These are phyloP conservation scores for Uronychia setigera DNA, from an alignment of 73 alveolate species.

Conservation along the genomic window DNA sequence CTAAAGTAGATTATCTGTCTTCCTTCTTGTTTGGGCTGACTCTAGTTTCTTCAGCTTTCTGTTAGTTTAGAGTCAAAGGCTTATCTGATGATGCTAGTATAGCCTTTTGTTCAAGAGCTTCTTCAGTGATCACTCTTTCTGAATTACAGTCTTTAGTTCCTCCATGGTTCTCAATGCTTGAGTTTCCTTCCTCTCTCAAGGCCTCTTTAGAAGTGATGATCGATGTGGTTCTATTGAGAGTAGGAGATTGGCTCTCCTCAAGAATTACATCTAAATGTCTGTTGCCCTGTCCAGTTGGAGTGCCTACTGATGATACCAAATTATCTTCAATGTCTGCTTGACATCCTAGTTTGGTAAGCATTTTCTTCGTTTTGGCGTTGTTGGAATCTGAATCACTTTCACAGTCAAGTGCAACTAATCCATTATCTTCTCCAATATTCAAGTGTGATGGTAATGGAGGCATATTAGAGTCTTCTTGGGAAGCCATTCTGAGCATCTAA, in stretches of 20 bases:
- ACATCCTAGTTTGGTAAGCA: neutral
- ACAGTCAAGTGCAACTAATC: neutral
- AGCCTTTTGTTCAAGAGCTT: too few relatives aligned
- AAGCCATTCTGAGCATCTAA: neutral
- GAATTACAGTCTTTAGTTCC: neutral
- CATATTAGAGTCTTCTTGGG: neutral
- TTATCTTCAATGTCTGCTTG: neutral
- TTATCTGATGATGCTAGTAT: too few relatives aligned
- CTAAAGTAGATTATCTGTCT: too few relatives aligned
- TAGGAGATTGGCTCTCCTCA: neutral
- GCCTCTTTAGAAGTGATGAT: too few relatives aligned
- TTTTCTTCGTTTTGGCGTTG: neutral
- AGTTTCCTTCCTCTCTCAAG: too few relatives aligned
- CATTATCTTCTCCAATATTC: neutral
- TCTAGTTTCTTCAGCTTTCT: too few relatives aligned
- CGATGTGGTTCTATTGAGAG: neutral
- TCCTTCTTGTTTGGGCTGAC: too few relatives aligned
- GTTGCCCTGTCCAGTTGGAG: neutral
- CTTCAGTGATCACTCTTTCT: neutral
- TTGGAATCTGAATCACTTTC: neutral
- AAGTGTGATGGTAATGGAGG: neutral
- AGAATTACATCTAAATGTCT: neutral
- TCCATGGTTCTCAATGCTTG: neutral
- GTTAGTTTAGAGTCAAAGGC: too few relatives aligned
- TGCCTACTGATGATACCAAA: neutral